Percentiles rank a stretch among this genome's conserved stretches.
phyloP scores from a whole-genome alignment of 2,329 filamentous ascomycete genomes.

The Fusarium newnesense region DNA sequence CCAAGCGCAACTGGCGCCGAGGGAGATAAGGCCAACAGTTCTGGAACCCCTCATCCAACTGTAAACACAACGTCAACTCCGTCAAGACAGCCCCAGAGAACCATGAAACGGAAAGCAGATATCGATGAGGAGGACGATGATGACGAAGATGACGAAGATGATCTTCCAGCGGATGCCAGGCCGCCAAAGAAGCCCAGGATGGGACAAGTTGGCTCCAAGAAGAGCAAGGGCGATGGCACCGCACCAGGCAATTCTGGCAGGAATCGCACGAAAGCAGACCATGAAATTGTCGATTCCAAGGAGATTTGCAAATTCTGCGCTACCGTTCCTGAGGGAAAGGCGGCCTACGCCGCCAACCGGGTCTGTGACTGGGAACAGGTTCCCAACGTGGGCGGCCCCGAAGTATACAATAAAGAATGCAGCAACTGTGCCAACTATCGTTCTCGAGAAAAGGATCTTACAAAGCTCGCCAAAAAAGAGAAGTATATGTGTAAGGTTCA shows the following conservation, averaged over 20 bases:
- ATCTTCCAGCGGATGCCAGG: not conserved
- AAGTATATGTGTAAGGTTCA: constrained; percentile 16
- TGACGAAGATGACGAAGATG: not conserved
- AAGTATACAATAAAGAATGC: constrained; percentile 16
- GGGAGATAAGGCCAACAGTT: not conserved
- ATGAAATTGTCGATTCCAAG: not conserved
- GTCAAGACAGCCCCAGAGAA: not conserved
- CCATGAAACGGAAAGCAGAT: not conserved
- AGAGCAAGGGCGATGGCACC: not conserved
- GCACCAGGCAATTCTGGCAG: not conserved
- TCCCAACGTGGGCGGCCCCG: not conserved
- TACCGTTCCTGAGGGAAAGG: constrained; percentile 8
- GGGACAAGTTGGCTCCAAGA: not conserved
- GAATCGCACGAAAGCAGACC: not conserved
- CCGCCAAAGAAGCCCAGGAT: not conserved
- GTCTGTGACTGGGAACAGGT: constrained; percentile 14
- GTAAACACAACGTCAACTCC: not conserved
- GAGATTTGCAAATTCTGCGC: constrained; percentile 29
- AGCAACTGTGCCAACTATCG: constrained; percentile 35
- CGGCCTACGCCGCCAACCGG: not conserved
- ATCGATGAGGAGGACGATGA: not conserved
- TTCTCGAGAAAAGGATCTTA: not conserved
- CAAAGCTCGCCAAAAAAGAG: not conserved
- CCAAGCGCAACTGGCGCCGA: not conserved
- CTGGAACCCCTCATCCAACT: not conserved